Percentiles rank a stretch among this genome's conserved stretches.
Evolutionary conservation across 2,329 filamentous ascomycete species (phyloP).

Genomic region (Nigrospora oryzae): DNA sequence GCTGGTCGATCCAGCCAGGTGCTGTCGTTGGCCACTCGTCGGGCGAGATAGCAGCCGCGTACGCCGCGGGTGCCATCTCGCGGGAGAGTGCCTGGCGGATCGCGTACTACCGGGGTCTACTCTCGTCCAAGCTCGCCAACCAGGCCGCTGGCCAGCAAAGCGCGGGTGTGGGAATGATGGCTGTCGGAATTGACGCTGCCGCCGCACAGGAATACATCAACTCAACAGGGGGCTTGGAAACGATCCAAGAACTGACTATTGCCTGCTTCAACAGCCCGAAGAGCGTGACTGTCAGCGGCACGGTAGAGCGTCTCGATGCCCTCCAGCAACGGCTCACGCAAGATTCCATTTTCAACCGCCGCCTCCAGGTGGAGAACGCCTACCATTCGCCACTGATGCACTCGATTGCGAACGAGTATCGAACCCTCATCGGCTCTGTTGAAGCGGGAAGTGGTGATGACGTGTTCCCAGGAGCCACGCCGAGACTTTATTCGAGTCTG

Average conservation of each 20-base stretch:
- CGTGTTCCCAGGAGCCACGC: background rate
- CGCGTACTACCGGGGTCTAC: constrained; percentile 12
- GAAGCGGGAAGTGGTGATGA: background rate
- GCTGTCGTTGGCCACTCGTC: constrained; percentile 24
- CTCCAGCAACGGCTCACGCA: constrained; percentile 6
- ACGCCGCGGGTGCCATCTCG: constrained; percentile 15
- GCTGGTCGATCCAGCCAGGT: constrained; percentile 11
- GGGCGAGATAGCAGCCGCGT: constrained; percentile 24
- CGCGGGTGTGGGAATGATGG: constrained; percentile 13
- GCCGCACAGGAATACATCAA: constrained; percentile 7
- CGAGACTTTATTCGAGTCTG: constrained; percentile 13
- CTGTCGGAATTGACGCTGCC: constrained; percentile 6
- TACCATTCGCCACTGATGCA: constrained; percentile 24
- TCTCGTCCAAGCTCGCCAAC: background rate
- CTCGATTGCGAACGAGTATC: constrained; percentile 13
- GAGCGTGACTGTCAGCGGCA: constrained; percentile 13
- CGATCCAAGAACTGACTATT: constrained; percentile 4
- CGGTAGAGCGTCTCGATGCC: constrained; percentile 7
- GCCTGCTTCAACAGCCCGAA: constrained; percentile 14
- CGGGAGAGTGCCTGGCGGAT: constrained; percentile 11
- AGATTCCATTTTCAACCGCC: constrained; percentile 8
- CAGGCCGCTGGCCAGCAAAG: constrained; percentile 9
- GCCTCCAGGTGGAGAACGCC: constrained; percentile 8
- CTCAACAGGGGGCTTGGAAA: background rate
- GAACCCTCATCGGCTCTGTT: constrained; percentile 10